phyloP scores from a whole-genome alignment of 768 basidiomycete species.

The Naematelia aurantialba region DNA sequence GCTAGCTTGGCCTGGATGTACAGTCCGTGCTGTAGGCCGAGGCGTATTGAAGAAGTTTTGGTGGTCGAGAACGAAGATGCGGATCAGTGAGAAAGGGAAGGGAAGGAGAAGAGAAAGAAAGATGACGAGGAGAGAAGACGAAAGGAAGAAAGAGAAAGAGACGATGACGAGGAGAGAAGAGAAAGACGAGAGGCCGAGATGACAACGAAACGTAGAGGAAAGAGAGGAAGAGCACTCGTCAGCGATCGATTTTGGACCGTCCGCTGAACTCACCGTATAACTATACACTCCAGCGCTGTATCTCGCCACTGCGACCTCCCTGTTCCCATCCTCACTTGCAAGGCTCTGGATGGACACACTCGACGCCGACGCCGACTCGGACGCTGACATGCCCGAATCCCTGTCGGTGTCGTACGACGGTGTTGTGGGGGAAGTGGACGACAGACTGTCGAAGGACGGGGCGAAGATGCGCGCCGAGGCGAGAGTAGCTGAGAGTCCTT shows the following conservation, averaged over 20 bases:
- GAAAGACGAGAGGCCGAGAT: no score
- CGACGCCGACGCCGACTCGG: neutral
- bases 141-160: no score
- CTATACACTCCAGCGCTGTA: slow-evolving; percentile 17
- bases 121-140: no score
- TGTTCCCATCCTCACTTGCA: neutral
- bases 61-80: neutral
- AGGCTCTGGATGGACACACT: slow-evolving; percentile 4
- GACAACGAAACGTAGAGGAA: neutral
- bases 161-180: no score
- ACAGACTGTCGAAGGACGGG: no score
- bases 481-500: no score
- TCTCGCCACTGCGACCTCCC: slow-evolving; percentile 7
- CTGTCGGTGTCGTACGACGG: neutral
- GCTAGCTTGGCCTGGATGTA: slow-evolving; percentile 21
- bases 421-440: no score
- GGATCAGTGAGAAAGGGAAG: no score
- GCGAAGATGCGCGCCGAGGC: no score
- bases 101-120: no score
- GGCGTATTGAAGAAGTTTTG: neutral
- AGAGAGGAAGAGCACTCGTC: neutral
- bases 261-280: slow-evolving; percentile 15
- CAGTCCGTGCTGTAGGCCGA: slow-evolving; percentile 12
- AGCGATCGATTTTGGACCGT: neutral
- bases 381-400: neutral